phyloP scores from a whole-genome alignment of 1,139 yeast genomes.

The Suzukiozyma palmioleophila region DNA sequence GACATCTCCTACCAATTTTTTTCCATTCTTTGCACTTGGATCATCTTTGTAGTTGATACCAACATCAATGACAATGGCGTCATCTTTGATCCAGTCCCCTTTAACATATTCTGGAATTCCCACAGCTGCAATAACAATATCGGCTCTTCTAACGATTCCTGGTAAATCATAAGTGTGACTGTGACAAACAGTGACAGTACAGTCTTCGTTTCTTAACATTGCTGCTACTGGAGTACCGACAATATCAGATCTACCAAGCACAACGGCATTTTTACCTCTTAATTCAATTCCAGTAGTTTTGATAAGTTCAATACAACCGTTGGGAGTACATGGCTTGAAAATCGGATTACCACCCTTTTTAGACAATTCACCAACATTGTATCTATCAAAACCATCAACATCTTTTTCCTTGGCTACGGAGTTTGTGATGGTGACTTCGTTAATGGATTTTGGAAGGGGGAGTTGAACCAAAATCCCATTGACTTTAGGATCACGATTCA shows the following conservation, averaged over 20 bases:
- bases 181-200: conserved; percentile 74
- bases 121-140: conserved; percentile 72
- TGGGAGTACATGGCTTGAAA: conserved; percentile 78
- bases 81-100: conserved; percentile 69
- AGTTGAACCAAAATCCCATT: conserved; percentile 71
- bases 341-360: conserved; percentile 69
- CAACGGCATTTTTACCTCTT: conserved; percentile 70
- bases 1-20: conserved; percentile 71
- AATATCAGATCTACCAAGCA: conserved; percentile 76
- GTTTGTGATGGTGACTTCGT: conserved; percentile 65
- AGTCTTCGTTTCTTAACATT: conserved; percentile 63
- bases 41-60: conserved; percentile 76
- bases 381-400: conserved; percentile 76
- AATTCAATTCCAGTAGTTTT: conserved; percentile 57
- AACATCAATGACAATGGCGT: conserved; percentile 70
- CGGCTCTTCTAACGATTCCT: conserved; percentile 54
- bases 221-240: conserved; percentile 82
- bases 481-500: conserved; percentile 60
- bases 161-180: conserved; percentile 53
- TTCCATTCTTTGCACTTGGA: conserved; percentile 57
- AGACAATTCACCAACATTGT: conserved; percentile 71
- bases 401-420: conserved; percentile 66
- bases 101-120: conserved; percentile 68
- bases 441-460: conserved; percentile 67
- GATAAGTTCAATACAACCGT: conserved; percentile 66